Base-by-base conservation (phyloP, 208 protist genomes). In the Crithidia fasciculata region DNA sequence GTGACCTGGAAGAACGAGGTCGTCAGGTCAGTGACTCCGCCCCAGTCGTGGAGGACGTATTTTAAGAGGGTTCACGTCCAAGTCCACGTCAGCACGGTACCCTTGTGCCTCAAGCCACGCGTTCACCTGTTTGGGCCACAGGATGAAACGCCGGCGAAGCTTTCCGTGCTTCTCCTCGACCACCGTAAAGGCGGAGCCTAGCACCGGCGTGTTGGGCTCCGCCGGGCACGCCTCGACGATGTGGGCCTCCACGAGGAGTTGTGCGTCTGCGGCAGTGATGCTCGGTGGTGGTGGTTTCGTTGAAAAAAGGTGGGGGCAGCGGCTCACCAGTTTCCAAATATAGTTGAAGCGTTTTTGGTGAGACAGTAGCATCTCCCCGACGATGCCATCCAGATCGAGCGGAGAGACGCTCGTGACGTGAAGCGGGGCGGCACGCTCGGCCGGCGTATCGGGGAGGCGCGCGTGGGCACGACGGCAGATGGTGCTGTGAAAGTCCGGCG, bases 41-140 rank as follows among this genome's bases (percentile, higher is more conserved):
- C 69, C 9, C 68, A 68, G 39, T 72, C 76, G 12, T n/a, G 56
- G n/a, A 69, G 55, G 8, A 67, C 76, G 12, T 15, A 5, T 3
- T 50, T 28, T 28, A 6, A n/a, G 13, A 65, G 2, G 54, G 44
- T 3, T 47, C 2, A 56, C 54, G 45, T 49, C 16, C 12, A 72
- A 43, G 12, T 63, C 57, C 8, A 72, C 13, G 7, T 45, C 4
- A 10, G 56, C 19, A 10, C 8, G 2, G 52, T 76, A 81, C 13
- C 53, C 61, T 18, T 70, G 41, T 36, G 12, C 40, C 10, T 54
- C 37, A 2, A 76, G 53, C 45, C 70, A 69, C 5, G 50, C n/a
- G 45, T 64, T 76, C n/a, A 72, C 39, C 13, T 39, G 16, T 13
- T 75, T 62, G 13, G 53, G 76, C 70, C 76, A 82, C 5, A 82